These are phyloP conservation scores for Hypoxylon perforatum DNA, from an alignment of 495 filamentous ascomycete species.

Conservation along the genomic window DNA sequence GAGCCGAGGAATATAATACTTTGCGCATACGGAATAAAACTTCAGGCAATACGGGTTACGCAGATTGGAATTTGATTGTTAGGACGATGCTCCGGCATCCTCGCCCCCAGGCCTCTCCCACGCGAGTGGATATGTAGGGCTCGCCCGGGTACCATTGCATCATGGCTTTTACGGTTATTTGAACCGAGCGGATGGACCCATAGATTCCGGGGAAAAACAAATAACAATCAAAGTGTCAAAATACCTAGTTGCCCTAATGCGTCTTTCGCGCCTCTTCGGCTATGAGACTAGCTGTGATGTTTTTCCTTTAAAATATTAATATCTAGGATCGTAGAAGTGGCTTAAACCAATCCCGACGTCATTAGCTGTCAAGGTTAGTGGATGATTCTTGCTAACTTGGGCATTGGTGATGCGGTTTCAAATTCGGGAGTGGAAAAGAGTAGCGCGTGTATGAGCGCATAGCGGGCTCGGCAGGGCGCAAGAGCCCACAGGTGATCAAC, in stretches of 20 bases:
- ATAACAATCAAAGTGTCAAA: constrained; percentile 1
- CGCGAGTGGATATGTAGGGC: constrained; percentile 2
- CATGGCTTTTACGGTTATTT: constrained; percentile 24
- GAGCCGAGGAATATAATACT: constrained; percentile 1
- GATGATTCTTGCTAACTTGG: constrained; percentile 34
- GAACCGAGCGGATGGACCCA: constrained; percentile 3
- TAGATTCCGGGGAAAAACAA: constrained; percentile 2
- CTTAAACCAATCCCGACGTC: constrained; percentile 15
- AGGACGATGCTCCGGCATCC: no score
- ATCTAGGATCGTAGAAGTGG: constrained; percentile 11
- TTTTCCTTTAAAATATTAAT: constrained; percentile 13
- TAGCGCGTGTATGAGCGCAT: constrained; percentile 35
- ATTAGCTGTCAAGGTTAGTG: constrained; percentile 23
- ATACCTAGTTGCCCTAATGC: background rate
- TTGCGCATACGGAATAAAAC: background rate
- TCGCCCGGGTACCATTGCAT: constrained; percentile 42
- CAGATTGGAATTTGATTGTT: no score
- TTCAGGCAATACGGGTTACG: background rate
- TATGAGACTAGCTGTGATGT: no score
- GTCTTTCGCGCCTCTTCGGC: background rate
- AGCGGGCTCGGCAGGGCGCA: constrained; percentile 32
- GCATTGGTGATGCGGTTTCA: constrained; percentile 6
- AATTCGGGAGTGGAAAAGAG: constrained; percentile 9
- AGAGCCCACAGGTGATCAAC: constrained; percentile 35
- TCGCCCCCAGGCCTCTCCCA: background rate